Evolutionary conservation across 208 protist species (phyloP), one percentile per base, ranked within the genome.

Genomic region (Trypanosoma boissoni): DNA sequence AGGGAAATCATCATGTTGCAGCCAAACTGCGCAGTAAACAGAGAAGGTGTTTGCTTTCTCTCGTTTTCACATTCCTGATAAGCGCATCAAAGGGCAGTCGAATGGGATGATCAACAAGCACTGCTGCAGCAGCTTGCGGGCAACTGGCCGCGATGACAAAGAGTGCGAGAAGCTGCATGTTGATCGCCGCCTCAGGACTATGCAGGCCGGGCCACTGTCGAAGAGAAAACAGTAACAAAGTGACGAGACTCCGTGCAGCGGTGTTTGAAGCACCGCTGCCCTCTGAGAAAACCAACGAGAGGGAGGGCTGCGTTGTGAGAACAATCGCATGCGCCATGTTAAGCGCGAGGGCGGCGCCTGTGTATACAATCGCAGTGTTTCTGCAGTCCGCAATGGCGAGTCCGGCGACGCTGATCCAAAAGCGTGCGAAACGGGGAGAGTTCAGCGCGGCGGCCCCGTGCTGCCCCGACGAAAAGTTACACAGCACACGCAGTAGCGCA

Each of bases 81-180:
- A 91, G 63, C 4, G 64, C 53, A 1, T 23, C 58, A 68, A 83
- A 91, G 10, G 58, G 56, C 1, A 75, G 39, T 14, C 60, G 48
- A 59, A 84, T 80, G 37, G 66, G 57, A 59, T 86, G 72, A 7
- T n/a, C 55, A 1, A 56, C 58, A 0, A 56, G 32, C 6, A 77
- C 48, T 23, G 64, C 70, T 10, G 69, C 54, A n/a, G 87, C 51
- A 12, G 71, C 71, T 7, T 46, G 20, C 4, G 18, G 42, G 61
- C 70, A 80, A 48, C 65, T 75, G 1, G 76, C 80, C 52, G 74
- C 70, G 52, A 94, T 44, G 12, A 72, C 65, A 36, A 86, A 74
- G 2, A 89, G 62, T 3, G 85, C 74, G 20, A 84, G 59, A 10
- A 95, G 66, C 21, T 86, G 26, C 85, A 92, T 91, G 56, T 89